Evolutionary conservation across 2,329 filamentous ascomycete species (phyloP).

Genomic region (Exophiala mesophila): DNA sequence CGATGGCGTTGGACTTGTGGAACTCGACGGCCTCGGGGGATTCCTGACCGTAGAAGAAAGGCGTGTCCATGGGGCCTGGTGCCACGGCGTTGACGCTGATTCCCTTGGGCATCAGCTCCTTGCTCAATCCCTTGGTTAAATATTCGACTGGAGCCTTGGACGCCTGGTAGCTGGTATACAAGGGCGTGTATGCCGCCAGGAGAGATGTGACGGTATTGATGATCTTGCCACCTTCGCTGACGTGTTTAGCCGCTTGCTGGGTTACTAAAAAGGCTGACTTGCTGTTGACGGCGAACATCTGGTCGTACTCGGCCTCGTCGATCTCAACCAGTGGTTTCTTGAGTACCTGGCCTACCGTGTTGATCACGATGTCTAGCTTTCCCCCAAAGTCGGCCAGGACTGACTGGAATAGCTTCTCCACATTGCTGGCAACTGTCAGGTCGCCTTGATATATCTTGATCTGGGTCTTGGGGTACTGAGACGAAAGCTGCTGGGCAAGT

Average conservation of each 20-base stretch:
- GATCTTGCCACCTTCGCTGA: constrained; percentile 44
- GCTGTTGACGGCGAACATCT: constrained; percentile 47
- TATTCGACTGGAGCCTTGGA: constrained; percentile 40
- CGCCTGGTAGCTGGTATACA: constrained; percentile 45
- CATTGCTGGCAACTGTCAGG: constrained; percentile 38
- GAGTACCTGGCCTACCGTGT: constrained; percentile 48
- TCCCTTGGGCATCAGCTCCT: constrained; percentile 30
- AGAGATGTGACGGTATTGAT: constrained; percentile 45
- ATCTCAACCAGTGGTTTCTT: constrained; percentile 46
- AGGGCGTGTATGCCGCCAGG: constrained; percentile 44
- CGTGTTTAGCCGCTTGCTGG: constrained; percentile 40
- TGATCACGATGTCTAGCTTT: constrained; percentile 47
- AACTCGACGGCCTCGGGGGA: constrained; percentile 40
- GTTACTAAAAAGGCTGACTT: constrained; percentile 45
- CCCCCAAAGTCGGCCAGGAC: constrained; percentile 39
- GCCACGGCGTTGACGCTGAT: constrained; percentile 37
- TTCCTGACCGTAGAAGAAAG: constrained; percentile 45
- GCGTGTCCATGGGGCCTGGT: constrained; percentile 37
- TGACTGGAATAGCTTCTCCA: constrained; percentile 39
- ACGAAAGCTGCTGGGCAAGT: constrained; percentile 36
- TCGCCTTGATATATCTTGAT: constrained; percentile 42
- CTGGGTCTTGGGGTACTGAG: constrained; percentile 31
- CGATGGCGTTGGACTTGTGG: constrained; percentile 43
- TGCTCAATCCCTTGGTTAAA: constrained; percentile 31
- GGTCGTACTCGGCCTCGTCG: constrained; percentile 43